Conservation (phyloP, 2,329 filamentous ascomycete species). For the Microdochium nivale region DNA sequence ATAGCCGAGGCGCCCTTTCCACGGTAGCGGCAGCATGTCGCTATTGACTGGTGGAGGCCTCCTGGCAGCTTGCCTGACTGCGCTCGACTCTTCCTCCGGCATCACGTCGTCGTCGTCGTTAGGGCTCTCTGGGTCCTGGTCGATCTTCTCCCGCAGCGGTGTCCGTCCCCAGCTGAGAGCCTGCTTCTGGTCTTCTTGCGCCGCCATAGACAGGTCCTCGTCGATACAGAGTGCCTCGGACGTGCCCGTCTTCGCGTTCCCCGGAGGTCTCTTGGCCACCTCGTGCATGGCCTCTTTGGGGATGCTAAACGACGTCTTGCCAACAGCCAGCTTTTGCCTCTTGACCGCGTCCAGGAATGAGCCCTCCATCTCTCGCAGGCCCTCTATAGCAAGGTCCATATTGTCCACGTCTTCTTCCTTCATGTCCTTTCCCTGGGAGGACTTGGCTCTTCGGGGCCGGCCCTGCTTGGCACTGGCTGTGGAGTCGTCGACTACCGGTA, state of each 20-base stretch:
- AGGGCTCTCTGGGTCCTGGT: constrained; percentile 6
- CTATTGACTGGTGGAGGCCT: constrained; percentile 76
- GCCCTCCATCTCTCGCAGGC: constrained; percentile 40
- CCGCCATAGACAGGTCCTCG: neutral
- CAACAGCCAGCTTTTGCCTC: constrained; percentile 36
- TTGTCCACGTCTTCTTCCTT: constrained; percentile 12
- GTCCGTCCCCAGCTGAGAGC: neutral
- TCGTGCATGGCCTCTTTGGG: constrained; percentile 1
- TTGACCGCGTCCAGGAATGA: constrained; percentile 33
- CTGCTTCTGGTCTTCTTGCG: neutral
- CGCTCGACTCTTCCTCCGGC: neutral
- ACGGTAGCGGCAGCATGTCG: constrained; percentile 73
- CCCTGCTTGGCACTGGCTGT: neutral
- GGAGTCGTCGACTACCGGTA: neutral
- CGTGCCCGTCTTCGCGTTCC: neutral
- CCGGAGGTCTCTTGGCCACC: constrained; percentile 9
- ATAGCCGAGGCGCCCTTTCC: constrained; percentile 85
- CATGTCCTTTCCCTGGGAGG: constrained; percentile 1
- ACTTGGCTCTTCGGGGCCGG: neutral
- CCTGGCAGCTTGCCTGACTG: constrained; percentile 22
- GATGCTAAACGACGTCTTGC: constrained; percentile 25
- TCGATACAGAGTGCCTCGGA: neutral
- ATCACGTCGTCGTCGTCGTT: constrained; percentile 6
- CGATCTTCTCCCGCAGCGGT: neutral
- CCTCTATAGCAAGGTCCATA: constrained; percentile 31